A percentile compares a stretch with the other conserved stretches of the same genome.
These are phyloP conservation scores for sunflower (Helianthus annuus) DNA, from an alignment of 129 eudicot genomes.

Conservation along the genomic window DNA sequence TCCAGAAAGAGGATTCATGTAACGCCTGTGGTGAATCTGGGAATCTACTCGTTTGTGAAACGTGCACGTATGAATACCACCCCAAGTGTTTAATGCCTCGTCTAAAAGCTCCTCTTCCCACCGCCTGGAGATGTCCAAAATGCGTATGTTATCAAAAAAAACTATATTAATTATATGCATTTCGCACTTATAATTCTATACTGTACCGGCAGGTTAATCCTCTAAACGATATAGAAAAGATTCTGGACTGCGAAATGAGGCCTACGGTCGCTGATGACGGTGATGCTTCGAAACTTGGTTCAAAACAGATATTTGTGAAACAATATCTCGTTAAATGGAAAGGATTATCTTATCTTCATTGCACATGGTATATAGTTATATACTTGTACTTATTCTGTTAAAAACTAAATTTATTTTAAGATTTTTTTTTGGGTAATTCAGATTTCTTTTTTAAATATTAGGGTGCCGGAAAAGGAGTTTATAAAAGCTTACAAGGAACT, in stretches of 20 bases:
- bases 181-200: constrained; percentile 1
- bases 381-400: neutral
- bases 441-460: constrained; percentile 26
- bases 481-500: constrained; percentile 76
- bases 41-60: constrained; percentile 65
- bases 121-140: constrained; percentile 91
- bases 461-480: constrained; percentile 92
- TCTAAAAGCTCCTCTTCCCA: constrained; percentile 72
- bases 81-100: constrained; percentile 83
- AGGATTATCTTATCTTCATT: constrained; percentile 91
- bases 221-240: constrained; percentile 83
- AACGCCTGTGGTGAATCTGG: constrained; percentile 72
- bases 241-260: constrained; percentile 89
- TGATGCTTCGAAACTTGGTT: constrained; percentile 77
- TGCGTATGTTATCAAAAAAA: constrained; percentile 62
- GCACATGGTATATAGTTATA: constrained; percentile 66
- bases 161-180: neutral
- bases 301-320: constrained; percentile 79
- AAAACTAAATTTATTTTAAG: neutral
- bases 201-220: constrained; percentile 70
- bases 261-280: constrained; percentile 74
- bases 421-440: neutral
- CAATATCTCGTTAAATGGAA: constrained; percentile 99
- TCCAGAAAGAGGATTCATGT: constrained; percentile 83
- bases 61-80: constrained; percentile 88